Conservation (phyloP, 768 basidiomycete species). For the Rhodotorula graminis region DNA sequence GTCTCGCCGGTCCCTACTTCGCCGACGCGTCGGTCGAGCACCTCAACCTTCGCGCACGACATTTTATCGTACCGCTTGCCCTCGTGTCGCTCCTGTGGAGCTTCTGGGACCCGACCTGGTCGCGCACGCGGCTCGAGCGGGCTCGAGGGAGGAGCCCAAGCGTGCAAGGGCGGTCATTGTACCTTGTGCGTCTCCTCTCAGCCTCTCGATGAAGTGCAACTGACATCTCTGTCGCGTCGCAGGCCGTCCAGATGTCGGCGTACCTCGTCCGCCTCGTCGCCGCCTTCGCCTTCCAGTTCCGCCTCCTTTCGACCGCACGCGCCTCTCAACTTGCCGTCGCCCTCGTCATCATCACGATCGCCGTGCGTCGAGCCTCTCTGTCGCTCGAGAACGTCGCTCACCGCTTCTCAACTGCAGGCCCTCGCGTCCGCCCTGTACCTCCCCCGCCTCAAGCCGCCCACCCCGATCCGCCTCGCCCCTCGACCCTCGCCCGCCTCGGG, state of each 20-base stretch:
- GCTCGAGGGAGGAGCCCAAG: background rate
- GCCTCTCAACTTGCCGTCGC: no score
- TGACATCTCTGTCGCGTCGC: background rate
- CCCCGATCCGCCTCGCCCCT: constrained; percentile 5
- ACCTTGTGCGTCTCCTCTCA: background rate
- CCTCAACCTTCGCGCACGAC: background rate
- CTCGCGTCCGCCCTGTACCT: constrained; percentile 14
- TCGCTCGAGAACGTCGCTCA: background rate
- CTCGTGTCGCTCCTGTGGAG: constrained; percentile 14
- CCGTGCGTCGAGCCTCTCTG: background rate
- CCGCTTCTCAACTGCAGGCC: constrained; percentile 8
- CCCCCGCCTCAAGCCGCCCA: background rate
- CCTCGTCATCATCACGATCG: background rate
- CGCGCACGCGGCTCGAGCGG: background rate
- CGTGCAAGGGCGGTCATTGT: background rate
- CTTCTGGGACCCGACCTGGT: constrained; percentile 36
- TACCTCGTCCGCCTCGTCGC: background rate
- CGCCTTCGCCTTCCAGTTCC: background rate
- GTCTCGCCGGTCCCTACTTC: background rate
- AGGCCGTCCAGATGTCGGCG: background rate
- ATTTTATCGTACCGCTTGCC: background rate
- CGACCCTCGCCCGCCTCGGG: constrained; percentile 1
- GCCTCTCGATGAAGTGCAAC: no score
- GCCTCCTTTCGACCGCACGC: background rate
- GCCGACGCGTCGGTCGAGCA: no score